Percentiles rank a stretch among this genome's conserved stretches.
These are phyloP conservation scores for Ashbya aceris DNA, from an alignment of 1,139 yeast genomes.

Conservation along the genomic window DNA sequence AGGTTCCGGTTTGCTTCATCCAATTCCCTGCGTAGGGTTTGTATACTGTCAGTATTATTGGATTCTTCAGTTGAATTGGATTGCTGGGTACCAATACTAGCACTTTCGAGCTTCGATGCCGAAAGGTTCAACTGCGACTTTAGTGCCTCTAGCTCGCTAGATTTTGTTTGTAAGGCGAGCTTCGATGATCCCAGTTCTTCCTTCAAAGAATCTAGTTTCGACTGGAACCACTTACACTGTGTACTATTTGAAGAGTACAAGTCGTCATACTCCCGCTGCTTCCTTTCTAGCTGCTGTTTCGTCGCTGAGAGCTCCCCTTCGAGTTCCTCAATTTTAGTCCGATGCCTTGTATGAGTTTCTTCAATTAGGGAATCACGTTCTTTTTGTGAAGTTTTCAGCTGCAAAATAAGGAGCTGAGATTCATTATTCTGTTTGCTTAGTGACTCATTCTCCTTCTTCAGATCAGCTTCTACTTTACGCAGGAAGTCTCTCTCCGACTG, in stretches of 20 bases:
- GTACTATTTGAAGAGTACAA: constrained; percentile 44
- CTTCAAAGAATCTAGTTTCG: constrained; percentile 49
- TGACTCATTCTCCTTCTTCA: constrained; percentile 45
- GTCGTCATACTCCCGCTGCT: constrained; percentile 39
- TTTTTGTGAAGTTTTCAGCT: constrained; percentile 49
- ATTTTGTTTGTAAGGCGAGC: constrained; percentile 37
- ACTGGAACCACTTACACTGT: constrained; percentile 55
- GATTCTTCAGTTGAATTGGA: constrained; percentile 9
- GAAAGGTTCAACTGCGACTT: constrained; percentile 28
- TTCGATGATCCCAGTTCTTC: constrained; percentile 37
- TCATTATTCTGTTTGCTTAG: constrained; percentile 52
- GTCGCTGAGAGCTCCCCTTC: constrained; percentile 39
- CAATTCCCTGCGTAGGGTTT: constrained; percentile 32
- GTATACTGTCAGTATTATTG: constrained; percentile 17
- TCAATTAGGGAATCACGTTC: constrained; percentile 51
- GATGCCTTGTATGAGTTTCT: constrained; percentile 44
- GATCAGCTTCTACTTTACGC: constrained; percentile 42
- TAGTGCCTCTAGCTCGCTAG: constrained; percentile 31
- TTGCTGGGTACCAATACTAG: constrained; percentile 20
- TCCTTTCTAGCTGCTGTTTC: constrained; percentile 43
- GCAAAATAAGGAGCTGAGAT: constrained; percentile 50
- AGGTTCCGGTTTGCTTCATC: constrained; percentile 38
- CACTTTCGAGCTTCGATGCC: constrained; percentile 31
- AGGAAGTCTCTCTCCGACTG: constrained; percentile 48
- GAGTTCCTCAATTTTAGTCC: constrained; percentile 42